Conservation (phyloP, 805 yeast species). For the Dipodascopsis uninucleata region DNA sequence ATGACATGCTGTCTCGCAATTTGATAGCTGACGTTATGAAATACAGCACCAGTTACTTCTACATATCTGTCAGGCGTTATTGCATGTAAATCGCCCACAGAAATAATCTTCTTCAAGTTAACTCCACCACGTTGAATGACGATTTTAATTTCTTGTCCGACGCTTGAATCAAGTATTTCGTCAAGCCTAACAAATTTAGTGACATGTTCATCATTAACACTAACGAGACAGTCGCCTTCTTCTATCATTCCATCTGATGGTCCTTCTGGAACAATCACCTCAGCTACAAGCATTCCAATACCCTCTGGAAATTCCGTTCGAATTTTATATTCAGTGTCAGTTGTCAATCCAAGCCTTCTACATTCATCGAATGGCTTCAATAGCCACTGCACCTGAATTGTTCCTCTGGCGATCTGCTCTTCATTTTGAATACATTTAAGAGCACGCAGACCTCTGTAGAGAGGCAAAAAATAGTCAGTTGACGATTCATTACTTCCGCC, state of each 20-base stretch:
- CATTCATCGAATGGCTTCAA: slow-evolving; percentile 83
- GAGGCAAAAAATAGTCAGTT: slow-evolving; percentile 87
- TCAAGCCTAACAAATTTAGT: slow-evolving; percentile 77
- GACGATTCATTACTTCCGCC: slow-evolving; percentile 92
- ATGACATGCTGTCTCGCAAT: slow-evolving; percentile 80
- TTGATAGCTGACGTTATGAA: slow-evolving; percentile 82
- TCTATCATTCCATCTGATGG: slow-evolving; percentile 67
- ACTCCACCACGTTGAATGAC: slow-evolving; percentile 73
- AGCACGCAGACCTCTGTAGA: slow-evolving; percentile 79
- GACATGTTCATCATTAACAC: slow-evolving; percentile 62
- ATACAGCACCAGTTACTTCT: slow-evolving; percentile 80
- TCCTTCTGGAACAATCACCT: slow-evolving; percentile 75
- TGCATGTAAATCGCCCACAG: slow-evolving; percentile 70
- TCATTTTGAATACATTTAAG: slow-evolving; percentile 62
- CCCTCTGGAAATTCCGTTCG: slow-evolving; percentile 66
- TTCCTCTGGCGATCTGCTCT: slow-evolving; percentile 74
- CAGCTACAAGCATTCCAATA: slow-evolving; percentile 81
- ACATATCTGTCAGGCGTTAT: slow-evolving; percentile 81
- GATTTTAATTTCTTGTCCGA: slow-evolving; percentile 56
- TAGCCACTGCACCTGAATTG: slow-evolving; percentile 86
- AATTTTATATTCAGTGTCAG: slow-evolving; percentile 66
- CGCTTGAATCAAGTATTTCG: slow-evolving; percentile 68
- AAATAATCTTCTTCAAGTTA: slow-evolving; percentile 47
- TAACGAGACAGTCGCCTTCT: slow-evolving; percentile 82
- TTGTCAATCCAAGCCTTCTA: slow-evolving; percentile 74